Percentiles rank a stretch among this genome's conserved stretches.
Conservation (phyloP, 2,329 filamentous ascomycete genomes). For the Phyllosticta citrichinensis region DNA sequence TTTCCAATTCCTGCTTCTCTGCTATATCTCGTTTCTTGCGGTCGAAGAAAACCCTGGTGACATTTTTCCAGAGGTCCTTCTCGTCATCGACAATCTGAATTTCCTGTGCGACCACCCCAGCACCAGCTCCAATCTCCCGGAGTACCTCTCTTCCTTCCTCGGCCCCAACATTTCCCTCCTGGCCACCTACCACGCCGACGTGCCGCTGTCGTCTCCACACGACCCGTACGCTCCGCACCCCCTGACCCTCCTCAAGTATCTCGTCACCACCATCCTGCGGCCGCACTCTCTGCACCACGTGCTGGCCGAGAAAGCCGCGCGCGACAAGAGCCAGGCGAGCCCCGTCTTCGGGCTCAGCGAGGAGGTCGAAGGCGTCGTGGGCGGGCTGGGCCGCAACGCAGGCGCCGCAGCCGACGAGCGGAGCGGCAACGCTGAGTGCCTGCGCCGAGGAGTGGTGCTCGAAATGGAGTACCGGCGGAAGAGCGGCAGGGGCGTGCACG, state of each 20-base stretch:
- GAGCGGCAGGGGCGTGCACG: slow-evolving; percentile 66
- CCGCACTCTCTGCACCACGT: slow-evolving; percentile 65
- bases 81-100: slow-evolving; percentile 75
- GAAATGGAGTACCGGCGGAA: slow-evolving; percentile 80
- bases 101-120: slow-evolving; percentile 47
- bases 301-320: slow-evolving; percentile 62
- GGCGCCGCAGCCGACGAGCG: background rate
- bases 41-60: background rate
- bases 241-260: slow-evolving; percentile 64
- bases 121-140: slow-evolving; percentile 43
- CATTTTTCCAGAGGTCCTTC: slow-evolving; percentile 49
- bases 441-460: slow-evolving; percentile 54
- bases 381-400: slow-evolving; percentile 52
- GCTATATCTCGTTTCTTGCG: background rate
- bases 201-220: slow-evolving; percentile 43
- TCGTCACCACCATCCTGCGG: slow-evolving; percentile 78
- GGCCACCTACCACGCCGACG: slow-evolving; percentile 72
- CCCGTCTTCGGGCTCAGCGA: slow-evolving; percentile 73
- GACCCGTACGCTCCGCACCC: slow-evolving; percentile 36
- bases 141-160: slow-evolving; percentile 61
- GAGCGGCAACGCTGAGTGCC: background rate
- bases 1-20: background rate
- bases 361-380: slow-evolving; percentile 65
- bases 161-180: slow-evolving; percentile 61
- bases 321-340: slow-evolving; percentile 61